Evolutionary conservation across 2,329 filamentous ascomycete genomes (phyloP).

Genomic region (Fusarium udum): DNA sequence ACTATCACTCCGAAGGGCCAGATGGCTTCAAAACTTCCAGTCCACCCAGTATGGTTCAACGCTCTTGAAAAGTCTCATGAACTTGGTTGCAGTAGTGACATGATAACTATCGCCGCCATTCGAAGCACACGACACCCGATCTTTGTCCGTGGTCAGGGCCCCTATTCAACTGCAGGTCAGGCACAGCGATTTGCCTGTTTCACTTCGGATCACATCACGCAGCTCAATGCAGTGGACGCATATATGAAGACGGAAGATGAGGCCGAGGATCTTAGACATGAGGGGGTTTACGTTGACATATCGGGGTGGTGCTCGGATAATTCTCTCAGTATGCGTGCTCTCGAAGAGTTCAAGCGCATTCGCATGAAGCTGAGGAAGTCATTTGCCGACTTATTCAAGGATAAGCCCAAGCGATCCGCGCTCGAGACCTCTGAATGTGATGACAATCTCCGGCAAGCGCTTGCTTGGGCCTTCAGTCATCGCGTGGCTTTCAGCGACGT

Average conservation of each 20-base stretch:
- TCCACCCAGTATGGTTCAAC: conserved; percentile 4
- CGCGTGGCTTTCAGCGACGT: conserved; percentile 91
- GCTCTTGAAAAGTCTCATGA: background rate
- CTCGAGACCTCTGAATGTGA: background rate
- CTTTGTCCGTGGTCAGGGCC: background rate
- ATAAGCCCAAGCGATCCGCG: background rate
- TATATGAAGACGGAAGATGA: background rate
- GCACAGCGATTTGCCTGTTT: background rate
- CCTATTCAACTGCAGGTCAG: background rate
- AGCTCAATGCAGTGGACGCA: background rate
- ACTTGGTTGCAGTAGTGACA: background rate
- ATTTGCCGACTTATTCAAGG: background rate
- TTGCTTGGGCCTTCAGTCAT: conserved; percentile 80
- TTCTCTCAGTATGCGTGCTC: background rate
- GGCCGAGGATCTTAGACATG: background rate
- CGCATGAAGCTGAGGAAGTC: background rate
- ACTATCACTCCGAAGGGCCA: background rate
- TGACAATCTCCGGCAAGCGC: conserved; percentile 2
- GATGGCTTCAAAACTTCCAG: background rate
- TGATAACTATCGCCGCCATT: background rate
- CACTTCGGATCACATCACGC: background rate
- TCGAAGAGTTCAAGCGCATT: background rate
- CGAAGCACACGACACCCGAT: background rate
- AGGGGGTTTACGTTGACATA: background rate
- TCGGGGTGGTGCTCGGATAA: background rate